Evolutionary conservation across 257 asterid genomes (phyloP).

Genomic region (Solanum arcanum): DNA sequence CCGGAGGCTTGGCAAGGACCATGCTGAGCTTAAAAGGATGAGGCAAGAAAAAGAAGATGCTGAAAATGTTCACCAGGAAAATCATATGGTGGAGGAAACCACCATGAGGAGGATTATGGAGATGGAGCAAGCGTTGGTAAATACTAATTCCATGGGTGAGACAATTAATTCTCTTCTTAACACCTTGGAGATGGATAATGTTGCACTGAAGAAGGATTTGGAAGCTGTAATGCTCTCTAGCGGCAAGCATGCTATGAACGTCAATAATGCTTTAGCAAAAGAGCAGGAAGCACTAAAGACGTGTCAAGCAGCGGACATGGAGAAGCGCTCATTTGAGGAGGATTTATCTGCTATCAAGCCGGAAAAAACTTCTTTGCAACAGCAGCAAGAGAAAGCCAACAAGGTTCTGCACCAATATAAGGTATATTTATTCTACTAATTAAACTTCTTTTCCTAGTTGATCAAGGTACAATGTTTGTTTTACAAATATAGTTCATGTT

Average conservation of each 20-base stretch:
- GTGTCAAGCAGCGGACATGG: constrained; percentile 24
- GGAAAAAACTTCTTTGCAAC: constrained; percentile 8
- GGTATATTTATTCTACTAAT: constrained; percentile 28
- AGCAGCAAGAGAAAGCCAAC: constrained; percentile 28
- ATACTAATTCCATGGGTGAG: constrained; percentile 34
- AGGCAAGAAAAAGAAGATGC: constrained; percentile 60
- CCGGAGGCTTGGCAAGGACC: constrained; percentile 47
- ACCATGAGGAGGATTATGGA: constrained; percentile 45
- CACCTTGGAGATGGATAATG: constrained; percentile 39
- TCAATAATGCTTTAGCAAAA: constrained; percentile 29
- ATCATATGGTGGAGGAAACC: constrained; percentile 48
- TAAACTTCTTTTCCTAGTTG: neutral
- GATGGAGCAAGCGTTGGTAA: constrained; percentile 50
- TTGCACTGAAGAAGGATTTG: constrained; percentile 22
- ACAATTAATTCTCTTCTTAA: constrained; percentile 19
- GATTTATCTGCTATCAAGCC: constrained; percentile 22
- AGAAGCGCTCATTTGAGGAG: constrained; percentile 33
- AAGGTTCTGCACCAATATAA: constrained; percentile 36
- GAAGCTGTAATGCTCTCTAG: constrained; percentile 32
- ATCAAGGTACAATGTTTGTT: neutral
- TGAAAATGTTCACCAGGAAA: constrained; percentile 43
- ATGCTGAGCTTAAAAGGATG: constrained; percentile 52
- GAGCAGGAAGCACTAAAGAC: constrained; percentile 52
- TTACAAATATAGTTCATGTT: neutral
- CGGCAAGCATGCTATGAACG: constrained; percentile 7